Evolutionary conservation across 2,329 filamentous ascomycete genomes (phyloP).

Genomic region (Aureobasidium vineae): DNA sequence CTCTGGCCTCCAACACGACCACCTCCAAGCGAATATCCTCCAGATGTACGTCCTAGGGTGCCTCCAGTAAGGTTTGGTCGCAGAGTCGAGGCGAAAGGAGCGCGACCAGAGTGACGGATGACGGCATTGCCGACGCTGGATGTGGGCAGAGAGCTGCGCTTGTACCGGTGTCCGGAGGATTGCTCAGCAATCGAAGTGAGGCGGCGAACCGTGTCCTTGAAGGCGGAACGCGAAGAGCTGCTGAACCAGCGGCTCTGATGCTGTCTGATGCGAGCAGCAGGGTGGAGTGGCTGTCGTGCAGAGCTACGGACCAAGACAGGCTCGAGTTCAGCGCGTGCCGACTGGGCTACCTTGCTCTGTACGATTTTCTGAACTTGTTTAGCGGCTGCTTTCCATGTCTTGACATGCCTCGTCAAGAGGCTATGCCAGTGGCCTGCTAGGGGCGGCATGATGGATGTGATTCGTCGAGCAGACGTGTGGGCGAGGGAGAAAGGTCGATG

Average conservation of each 20-base stretch:
- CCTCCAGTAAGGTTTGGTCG: constrained; percentile 91
- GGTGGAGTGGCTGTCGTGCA: constrained; percentile 60
- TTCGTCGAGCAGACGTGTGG: neutral
- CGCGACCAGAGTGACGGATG: constrained; percentile 65
- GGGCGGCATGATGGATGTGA: constrained; percentile 38
- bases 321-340: constrained; percentile 53
- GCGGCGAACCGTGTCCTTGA: constrained; percentile 48
- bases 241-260: constrained; percentile 63
- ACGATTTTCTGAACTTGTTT: constrained; percentile 34
- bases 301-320: constrained; percentile 59
- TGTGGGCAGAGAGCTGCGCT: constrained; percentile 50
- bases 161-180: constrained; percentile 44
- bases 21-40: constrained; percentile 75
- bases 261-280: constrained; percentile 62
- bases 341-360: constrained; percentile 37
- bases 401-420: constrained; percentile 38
- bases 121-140: constrained; percentile 58
- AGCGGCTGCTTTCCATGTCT: constrained; percentile 36
- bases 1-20: constrained; percentile 69
- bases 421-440: constrained; percentile 41
- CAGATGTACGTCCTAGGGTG: constrained; percentile 76
- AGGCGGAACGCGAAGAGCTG: constrained; percentile 48
- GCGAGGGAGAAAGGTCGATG: neutral
- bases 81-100: constrained; percentile 84
- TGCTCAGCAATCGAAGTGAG: constrained; percentile 50